phyloP scores from a whole-genome alignment of 2,329 filamentous ascomycete genomes.

The Tolypocladium ovalisporum region DNA sequence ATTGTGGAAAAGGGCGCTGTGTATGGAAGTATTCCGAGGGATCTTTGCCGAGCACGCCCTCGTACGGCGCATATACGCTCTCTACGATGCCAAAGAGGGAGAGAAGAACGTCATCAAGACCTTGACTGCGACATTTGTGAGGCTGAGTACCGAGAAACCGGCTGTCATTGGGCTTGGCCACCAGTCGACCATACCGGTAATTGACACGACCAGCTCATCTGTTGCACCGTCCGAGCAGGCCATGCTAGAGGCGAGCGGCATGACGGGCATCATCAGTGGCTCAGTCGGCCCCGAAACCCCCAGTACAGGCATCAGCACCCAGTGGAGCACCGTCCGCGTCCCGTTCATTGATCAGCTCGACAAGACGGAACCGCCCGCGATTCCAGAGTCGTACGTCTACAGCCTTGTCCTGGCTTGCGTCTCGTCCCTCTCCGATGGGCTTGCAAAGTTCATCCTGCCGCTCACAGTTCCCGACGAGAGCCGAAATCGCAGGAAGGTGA shows the following conservation, averaged over 20 bases:
- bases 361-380: conserved; percentile 70
- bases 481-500: conserved; percentile 38
- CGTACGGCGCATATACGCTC: conserved; percentile 66
- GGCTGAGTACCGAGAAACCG: conserved; percentile 84
- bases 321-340: conserved; percentile 82
- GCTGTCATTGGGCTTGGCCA: conserved; percentile 77
- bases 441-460: conserved; percentile 88
- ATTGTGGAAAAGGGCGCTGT: conserved; percentile 78
- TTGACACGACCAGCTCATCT: conserved; percentile 40
- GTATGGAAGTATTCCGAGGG: conserved; percentile 81
- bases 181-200: conserved; percentile 73
- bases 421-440: conserved; percentile 77
- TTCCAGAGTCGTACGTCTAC: conserved; percentile 92
- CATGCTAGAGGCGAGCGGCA: conserved; percentile 78
- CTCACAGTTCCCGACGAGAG: conserved; percentile 71
- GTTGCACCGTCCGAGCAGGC: conserved; percentile 64
- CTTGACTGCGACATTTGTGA: conserved; percentile 80
- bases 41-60: conserved; percentile 74
- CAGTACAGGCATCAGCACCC: conserved; percentile 70
- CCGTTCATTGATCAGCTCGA: conserved; percentile 91
- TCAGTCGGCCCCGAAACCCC: conserved; percentile 55
- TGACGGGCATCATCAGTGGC: conserved; percentile 76
- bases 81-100: conserved; percentile 65
- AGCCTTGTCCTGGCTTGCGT: conserved; percentile 81
- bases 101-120: conserved; percentile 71